Base-by-base conservation (phyloP, 2,329 filamentous ascomycete species). In the Colletotrichum sp. region DNA sequence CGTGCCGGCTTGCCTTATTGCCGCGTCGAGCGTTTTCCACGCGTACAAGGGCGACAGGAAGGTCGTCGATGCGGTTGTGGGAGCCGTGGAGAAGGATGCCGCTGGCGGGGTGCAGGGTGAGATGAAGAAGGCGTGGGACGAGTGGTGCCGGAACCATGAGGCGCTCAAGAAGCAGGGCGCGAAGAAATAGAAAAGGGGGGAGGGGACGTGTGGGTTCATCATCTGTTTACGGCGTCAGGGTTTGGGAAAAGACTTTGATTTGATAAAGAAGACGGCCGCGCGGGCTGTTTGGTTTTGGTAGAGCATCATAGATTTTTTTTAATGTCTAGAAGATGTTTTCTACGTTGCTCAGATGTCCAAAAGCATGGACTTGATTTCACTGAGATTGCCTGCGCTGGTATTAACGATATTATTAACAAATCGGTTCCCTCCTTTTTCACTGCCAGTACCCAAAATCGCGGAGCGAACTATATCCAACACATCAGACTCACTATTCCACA, bases 1-100 rank as follows among this genome's bases (percentile, higher is more conserved):
- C 73, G 97, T 95, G 77, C 91, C 90, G 2, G 92, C 93, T 1
- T 93, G 92, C 78, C 83, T 95, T 66, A 88, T 94, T 62, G 83
- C 95, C 3, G 91, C 90, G 7, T 92, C 91, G 64, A 86, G 90
- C 38, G 82, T 95, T 73, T 88, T 92, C 73, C 85, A 86, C 3
- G 83, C 85, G 4, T 87, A 92, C 67, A 88, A 87, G 80, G 84
- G 83, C 6, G 85, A 84, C 66, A 84, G 93, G 27, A 84, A 87
- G 58, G 84, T 86, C 27, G 86, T 94, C 34, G 90, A 91, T 54
- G 87, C 86, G 71, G 85, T 93, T n/a, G 95, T 95, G 83, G 87
- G 86, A 3, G 84, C 88, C 76, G 92, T 92, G 16, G 88, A 92
- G 82, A 85, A 88, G 66, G 72, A 34, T 16, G 59, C 59, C 6